These are phyloP conservation scores for Tympanopsis confertula DNA, from an alignment of 2,329 filamentous ascomycete species.

Conservation along the genomic window DNA sequence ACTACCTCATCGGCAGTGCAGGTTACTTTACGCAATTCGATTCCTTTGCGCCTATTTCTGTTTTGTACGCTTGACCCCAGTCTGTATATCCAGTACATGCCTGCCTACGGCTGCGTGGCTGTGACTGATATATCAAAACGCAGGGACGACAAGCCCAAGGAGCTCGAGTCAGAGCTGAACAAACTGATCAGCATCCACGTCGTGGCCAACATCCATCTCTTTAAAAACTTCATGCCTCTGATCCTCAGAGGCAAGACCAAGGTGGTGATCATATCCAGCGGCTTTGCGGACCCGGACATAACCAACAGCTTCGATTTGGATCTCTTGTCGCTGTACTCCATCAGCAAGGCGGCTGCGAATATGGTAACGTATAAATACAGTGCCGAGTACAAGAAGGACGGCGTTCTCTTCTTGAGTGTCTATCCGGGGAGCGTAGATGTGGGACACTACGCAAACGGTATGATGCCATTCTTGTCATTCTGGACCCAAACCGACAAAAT, in stretches of 20 bases:
- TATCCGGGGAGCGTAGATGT: conserved; percentile 37
- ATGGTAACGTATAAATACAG: conserved; percentile 38
- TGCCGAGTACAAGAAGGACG: conserved; percentile 33
- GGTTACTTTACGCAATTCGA: conserved; percentile 18
- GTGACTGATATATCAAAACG: no score
- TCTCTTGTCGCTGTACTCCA: conserved; percentile 25
- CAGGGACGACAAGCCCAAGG: conserved; percentile 16
- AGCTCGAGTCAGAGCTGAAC: conserved; percentile 19
- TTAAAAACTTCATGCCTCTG: conserved; percentile 39
- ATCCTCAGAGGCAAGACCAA: conserved; percentile 35
- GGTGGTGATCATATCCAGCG: conserved; percentile 41
- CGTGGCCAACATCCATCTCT: conserved; percentile 36
- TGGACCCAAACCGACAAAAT: conserved; percentile 10
- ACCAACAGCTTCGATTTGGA: conserved; percentile 22
- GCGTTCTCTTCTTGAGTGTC: conserved; percentile 37
- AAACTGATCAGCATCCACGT: conserved; percentile 32
- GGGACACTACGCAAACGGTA: conserved; percentile 15
- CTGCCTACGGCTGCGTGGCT: no score
- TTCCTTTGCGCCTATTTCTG: conserved; percentile 17
- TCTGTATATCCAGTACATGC: conserved; percentile 1
- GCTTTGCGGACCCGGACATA: conserved; percentile 32
- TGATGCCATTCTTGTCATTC: conserved; percentile 6
- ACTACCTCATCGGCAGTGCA: conserved; percentile 41
- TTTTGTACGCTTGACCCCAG: conserved; percentile 19
- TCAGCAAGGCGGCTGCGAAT: conserved; percentile 40